These are phyloP conservation scores for Pharnaceum exiguum DNA, from an alignment of 148 eudicot species.

Conservation along the genomic window DNA sequence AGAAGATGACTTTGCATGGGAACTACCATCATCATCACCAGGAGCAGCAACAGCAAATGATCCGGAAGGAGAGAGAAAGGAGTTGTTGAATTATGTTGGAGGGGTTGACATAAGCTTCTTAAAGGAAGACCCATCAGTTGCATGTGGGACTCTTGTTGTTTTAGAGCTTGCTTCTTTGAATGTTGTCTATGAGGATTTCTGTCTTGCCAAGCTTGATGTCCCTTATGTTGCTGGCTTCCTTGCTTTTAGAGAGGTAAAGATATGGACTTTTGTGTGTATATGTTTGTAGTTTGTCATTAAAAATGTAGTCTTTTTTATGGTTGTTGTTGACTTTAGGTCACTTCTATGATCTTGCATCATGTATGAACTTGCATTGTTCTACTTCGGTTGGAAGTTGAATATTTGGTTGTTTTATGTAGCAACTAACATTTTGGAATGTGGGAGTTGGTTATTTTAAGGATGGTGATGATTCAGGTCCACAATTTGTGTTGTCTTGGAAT, in stretches of 20 bases:
- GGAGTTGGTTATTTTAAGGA: neutral
- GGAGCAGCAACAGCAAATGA: slow-evolving; percentile 4
- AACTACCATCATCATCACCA: slow-evolving; percentile 18
- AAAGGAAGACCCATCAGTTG: slow-evolving; percentile 67
- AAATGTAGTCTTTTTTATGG: neutral
- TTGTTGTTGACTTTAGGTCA: neutral
- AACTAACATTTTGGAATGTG: neutral
- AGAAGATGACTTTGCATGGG: slow-evolving; percentile 32
- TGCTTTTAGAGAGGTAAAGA: slow-evolving; percentile 98
- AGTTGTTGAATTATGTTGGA: slow-evolving; percentile 66
- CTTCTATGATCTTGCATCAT: neutral
- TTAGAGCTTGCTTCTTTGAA: slow-evolving; percentile 45
- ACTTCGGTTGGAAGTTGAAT: neutral
- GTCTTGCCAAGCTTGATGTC: slow-evolving; percentile 34
- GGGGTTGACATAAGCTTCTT: slow-evolving; percentile 92
- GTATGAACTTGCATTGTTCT: neutral
- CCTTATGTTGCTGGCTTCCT: slow-evolving; percentile 94
- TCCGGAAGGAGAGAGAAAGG: slow-evolving; percentile 19
- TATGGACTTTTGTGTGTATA: too few relatives aligned
- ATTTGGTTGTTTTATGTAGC: neutral
- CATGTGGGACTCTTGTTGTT: slow-evolving; percentile 81
- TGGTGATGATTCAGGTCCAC: too few relatives aligned
- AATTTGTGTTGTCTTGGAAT: too few relatives aligned
- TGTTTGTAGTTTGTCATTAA: slow-evolving; percentile 18
- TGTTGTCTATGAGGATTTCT: slow-evolving; percentile 68